phyloP scores from a whole-genome alignment of 352 stramenopile genomes.

The Phytophthora pluvialis region DNA sequence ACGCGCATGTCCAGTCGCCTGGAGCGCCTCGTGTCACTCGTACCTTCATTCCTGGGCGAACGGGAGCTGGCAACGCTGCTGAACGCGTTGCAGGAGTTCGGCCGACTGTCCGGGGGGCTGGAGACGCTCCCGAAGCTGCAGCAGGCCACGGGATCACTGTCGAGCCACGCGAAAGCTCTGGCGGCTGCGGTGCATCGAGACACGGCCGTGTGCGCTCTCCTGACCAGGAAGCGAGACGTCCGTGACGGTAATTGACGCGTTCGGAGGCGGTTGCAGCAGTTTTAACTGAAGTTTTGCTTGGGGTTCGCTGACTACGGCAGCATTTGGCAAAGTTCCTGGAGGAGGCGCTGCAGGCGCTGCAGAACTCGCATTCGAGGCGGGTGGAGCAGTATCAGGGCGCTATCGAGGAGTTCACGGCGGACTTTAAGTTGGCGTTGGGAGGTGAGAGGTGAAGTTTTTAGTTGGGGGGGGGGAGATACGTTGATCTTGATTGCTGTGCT shows the following conservation, averaged over 20 bases:
- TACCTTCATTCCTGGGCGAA: conserved; percentile 28
- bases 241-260: background rate
- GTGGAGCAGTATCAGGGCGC: conserved; percentile 36
- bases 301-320: conserved; percentile 3
- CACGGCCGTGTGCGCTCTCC: conserved; percentile 3
- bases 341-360: conserved; percentile 42
- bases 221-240: conserved; percentile 36
- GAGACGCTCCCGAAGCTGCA: conserved; percentile 11
- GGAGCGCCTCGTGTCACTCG: conserved; percentile 9
- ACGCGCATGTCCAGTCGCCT: conserved; percentile 15
- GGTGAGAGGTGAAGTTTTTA: conserved; percentile 20
- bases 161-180: conserved; percentile 7
- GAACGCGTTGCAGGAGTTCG: conserved; percentile 21
- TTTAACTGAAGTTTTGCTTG: conserved; percentile 1
- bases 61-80: conserved; percentile 22
- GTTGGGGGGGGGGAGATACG: background rate
- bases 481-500: background rate
- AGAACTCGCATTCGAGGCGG: conserved; percentile 44
- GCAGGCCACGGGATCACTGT: background rate
- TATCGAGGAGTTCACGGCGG: conserved; percentile 38
- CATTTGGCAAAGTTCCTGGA: conserved; percentile 41
- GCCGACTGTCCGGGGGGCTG: background rate
- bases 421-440: conserved; percentile 40
- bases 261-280: background rate
- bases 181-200: background rate